Base-by-base conservation (phyloP, 257 asterid genomes). In the Leonotis leonurus region DNA sequence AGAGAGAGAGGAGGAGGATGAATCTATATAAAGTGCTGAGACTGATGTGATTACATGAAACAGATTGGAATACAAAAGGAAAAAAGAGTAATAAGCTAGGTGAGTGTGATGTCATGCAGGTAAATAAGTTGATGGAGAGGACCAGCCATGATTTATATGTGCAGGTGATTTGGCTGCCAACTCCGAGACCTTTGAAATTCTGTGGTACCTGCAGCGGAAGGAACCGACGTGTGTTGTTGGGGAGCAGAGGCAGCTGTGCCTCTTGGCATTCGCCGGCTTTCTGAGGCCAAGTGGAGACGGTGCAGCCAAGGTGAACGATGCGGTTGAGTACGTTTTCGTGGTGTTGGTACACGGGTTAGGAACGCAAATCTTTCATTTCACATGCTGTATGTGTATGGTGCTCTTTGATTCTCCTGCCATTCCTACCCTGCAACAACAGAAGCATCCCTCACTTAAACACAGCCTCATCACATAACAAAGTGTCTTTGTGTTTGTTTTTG, bases 151-250 rank as follows among this genome's bases (percentile, higher is more conserved):
- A n/a, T n/a, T n/a, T n/a, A n/a, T n/a, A n/a, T n/a, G n/a, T n/a
- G n/a, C n/a, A 6, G 72, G 13, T 3, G 75, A 17, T 40, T 71
- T 72, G 8, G 24, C 56, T 2, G 73, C 76, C 0, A 85, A 44
- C 33, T 81, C 88, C 0, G 81, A 74, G 51, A 84, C 86, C 63
- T 80, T 86, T 0, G 62, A 11, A 56, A 33, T 70, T 64, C 94
- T 71, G 76, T 86, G 95, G 73, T 75, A 72, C 39, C 89, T 69
- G 78, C 92, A 86, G 75, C 95, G 64, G 86, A 87, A 84, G 5
- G 95, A 87, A 27, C 93, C 93, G 0, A 50, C 82, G 6, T 84
- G 93, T 2, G 86, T 87, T 0, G 95, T 87, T 25, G 92, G 92
- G 3, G 95, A 80, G 77, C 96, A 88, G 70, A 88, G 62, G 58